A percentile compares a stretch with the other conserved stretches of the same genome.
Evolutionary conservation across 1,139 yeast species (phyloP).

Genomic region (Trichomonascaceae sp.): DNA sequence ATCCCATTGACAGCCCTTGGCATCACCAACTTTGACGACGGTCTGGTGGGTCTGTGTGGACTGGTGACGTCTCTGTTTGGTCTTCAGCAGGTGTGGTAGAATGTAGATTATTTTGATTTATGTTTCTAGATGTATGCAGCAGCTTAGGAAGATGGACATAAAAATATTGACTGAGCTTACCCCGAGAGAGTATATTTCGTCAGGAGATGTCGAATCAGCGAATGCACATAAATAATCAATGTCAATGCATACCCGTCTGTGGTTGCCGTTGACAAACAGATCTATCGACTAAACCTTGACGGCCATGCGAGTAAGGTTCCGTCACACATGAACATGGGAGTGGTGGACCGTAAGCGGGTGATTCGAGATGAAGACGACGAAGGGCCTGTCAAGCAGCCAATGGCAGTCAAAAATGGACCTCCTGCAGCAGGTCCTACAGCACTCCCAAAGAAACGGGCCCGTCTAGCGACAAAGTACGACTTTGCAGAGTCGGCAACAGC

Average conservation of each 20-base stretch:
- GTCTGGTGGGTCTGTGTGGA: constrained; percentile 78
- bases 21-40: constrained; percentile 51
- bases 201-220: no score
- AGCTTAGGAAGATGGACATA: no score
- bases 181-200: no score
- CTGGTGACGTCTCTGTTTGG: constrained; percentile 71
- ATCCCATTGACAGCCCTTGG: constrained; percentile 64
- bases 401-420: background rate
- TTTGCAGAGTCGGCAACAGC: constrained; percentile 58
- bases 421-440: constrained; percentile 10
- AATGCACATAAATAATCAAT: no score
- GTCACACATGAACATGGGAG: no score
- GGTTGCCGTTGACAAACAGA: no score
- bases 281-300: no score
- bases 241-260: no score
- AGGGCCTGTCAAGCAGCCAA: background rate
- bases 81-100: constrained; percentile 55
- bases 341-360: constrained; percentile 18
- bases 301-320: no score
- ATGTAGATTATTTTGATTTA: no score
- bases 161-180: no score
- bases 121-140: no score
- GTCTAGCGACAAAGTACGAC: constrained; percentile 6
- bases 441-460: background rate
- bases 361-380: constrained; percentile 20